Conservation (phyloP, 2,329 filamentous ascomycete genomes). For the Arthroderma sp. region DNA sequence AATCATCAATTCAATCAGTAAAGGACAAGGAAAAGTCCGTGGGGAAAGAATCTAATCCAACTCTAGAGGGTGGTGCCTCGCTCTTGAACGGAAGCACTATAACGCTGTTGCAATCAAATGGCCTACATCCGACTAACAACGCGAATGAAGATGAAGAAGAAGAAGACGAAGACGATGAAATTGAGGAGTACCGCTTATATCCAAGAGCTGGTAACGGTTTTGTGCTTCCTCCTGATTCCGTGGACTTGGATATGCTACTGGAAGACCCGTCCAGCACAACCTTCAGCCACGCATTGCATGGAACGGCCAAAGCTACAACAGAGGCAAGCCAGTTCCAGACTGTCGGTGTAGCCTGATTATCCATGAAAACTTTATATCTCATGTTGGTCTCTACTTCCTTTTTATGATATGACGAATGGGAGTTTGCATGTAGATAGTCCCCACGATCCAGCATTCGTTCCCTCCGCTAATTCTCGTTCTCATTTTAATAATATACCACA, state of each 20-base stretch:
- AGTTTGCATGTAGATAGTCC: no score
- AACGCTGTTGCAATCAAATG: background rate
- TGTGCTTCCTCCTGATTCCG: slow-evolving; percentile 42
- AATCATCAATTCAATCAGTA: slow-evolving; percentile 2
- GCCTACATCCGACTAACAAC: background rate
- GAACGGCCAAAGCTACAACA: slow-evolving; percentile 12
- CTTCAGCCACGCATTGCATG: slow-evolving; percentile 39
- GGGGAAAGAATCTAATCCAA: background rate
- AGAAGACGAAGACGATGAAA: slow-evolving; percentile 31
- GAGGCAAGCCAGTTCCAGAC: slow-evolving; percentile 2
- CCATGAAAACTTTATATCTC: background rate
- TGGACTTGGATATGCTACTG: slow-evolving; percentile 49
- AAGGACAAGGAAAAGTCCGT: background rate
- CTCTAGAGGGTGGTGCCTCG: background rate
- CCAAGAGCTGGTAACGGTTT: slow-evolving; percentile 51
- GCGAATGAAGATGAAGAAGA: slow-evolving; percentile 4
- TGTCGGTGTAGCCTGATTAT: slow-evolving; percentile 9
- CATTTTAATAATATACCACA: no score
- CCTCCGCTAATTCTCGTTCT: no score
- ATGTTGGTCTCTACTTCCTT: background rate
- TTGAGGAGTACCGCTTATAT: slow-evolving; percentile 47
- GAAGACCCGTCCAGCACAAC: slow-evolving; percentile 45
- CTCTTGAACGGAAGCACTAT: background rate
- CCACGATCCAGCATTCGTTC: no score
- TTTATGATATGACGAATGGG: no score